These are phyloP conservation scores for Mayamaea pseudoterrestris DNA, from an alignment of 108 stramenopile species.

Conservation along the genomic window DNA sequence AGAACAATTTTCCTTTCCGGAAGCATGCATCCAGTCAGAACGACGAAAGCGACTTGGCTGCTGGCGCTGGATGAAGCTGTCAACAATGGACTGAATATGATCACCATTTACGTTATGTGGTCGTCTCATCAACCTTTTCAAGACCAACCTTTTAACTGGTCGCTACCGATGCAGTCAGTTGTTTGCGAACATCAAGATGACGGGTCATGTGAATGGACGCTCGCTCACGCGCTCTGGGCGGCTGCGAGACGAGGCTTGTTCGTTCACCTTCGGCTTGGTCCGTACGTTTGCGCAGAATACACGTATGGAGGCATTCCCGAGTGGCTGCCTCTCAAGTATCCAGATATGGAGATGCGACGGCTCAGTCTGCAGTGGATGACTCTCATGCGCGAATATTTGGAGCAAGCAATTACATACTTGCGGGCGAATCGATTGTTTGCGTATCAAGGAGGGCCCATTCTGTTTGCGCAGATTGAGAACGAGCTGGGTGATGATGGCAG, in stretches of 20 bases:
- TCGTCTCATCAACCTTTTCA: constrained; percentile 27
- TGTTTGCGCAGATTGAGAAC: constrained; percentile 61
- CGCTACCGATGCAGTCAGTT: no score
- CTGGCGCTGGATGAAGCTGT: constrained; percentile 33
- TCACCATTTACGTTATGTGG: constrained; percentile 51
- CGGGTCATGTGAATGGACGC: constrained; percentile 28
- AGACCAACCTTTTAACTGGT: constrained; percentile 21
- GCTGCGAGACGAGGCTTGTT: constrained; percentile 39
- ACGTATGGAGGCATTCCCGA: constrained; percentile 49
- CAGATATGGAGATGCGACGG: constrained; percentile 31
- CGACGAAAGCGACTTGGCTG: constrained; percentile 24
- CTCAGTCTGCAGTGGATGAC: constrained; percentile 34
- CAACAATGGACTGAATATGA: constrained; percentile 31
- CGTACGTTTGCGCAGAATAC: constrained; percentile 52
- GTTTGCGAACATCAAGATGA: no score
- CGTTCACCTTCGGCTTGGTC: constrained; percentile 48
- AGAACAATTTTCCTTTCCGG: constrained; percentile 29
- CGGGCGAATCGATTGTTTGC: constrained; percentile 27
- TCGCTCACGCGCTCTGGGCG: constrained; percentile 25
- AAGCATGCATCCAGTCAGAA: constrained; percentile 37
- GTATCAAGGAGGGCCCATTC: constrained; percentile 40
- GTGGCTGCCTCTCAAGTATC: constrained; percentile 29
- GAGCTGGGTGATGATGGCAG: constrained; percentile 32
- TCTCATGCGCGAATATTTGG: constrained; percentile 27
- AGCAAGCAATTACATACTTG: constrained; percentile 19